Conservation (phyloP, 352 stramenopile species). For the Globisporangium takayamanum region DNA sequence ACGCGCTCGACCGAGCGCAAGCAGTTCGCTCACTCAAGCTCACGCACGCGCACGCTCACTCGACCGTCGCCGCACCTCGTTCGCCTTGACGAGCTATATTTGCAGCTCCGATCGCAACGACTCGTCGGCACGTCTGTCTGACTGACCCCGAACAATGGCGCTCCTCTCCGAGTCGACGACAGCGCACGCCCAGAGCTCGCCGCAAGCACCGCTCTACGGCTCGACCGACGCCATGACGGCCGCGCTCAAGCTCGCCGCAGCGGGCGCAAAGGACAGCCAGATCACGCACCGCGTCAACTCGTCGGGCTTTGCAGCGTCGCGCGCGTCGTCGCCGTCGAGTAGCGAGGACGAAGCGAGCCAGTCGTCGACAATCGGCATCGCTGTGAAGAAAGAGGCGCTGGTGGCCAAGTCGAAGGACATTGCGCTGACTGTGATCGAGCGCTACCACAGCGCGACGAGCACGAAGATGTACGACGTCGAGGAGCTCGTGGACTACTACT, state of each 20-base stretch:
- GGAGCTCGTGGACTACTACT: conserved; percentile 82
- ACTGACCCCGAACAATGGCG: conserved; percentile 3
- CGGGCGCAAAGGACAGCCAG: conserved; percentile 3
- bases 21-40: too few species aligned
- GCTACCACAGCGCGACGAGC: conserved; percentile 61
- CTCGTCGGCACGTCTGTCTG: not conserved
- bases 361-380: conserved; percentile 8
- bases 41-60: too few species aligned
- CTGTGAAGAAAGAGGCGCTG: conserved; percentile 15
- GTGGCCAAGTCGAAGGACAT: conserved; percentile 23
- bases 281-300: conserved; percentile 19
- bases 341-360: conserved; percentile 34
- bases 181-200: not conserved
- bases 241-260: not conserved
- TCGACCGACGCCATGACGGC: not conserved
- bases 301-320: conserved; percentile 22
- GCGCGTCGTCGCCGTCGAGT: conserved; percentile 25
- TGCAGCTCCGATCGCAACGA: too few species aligned
- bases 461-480: conserved; percentile 88
- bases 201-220: conserved; percentile 8
- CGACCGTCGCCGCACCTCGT: too few species aligned
- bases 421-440: conserved; percentile 42
- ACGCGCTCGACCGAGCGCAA: not conserved
- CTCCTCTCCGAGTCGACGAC: conserved; percentile 8
- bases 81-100: too few species aligned